Percentiles rank a stretch among this genome's conserved stretches.
Conservation (phyloP, 495 filamentous ascomycete species). For the Penicillium goetzii region DNA sequence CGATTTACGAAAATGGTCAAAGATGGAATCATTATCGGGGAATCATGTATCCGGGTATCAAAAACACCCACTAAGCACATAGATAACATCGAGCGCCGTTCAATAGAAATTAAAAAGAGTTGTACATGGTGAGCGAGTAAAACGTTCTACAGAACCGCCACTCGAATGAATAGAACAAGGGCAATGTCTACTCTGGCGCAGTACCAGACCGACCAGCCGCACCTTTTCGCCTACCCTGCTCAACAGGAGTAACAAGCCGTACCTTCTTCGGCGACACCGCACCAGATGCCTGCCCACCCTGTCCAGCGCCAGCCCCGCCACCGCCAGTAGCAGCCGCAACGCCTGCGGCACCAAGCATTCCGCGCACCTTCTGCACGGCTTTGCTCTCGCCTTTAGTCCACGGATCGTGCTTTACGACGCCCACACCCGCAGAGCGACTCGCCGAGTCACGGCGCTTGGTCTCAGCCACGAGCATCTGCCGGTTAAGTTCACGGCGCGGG, state of each 20-base stretch:
- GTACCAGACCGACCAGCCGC: constrained; percentile 31
- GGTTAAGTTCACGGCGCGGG: constrained; percentile 54
- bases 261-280: constrained; percentile 51
- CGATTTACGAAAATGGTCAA: not conserved
- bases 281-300: constrained; percentile 29
- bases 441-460: constrained; percentile 45
- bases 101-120: not conserved
- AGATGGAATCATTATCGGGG: not conserved
- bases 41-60: constrained; percentile 6
- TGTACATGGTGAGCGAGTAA: not conserved
- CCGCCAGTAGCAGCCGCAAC: constrained; percentile 30
- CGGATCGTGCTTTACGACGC: constrained; percentile 48
- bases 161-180: not conserved
- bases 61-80: constrained; percentile 6
- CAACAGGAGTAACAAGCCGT: constrained; percentile 47
- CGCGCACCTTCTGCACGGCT: constrained; percentile 52
- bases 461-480: constrained; percentile 37
- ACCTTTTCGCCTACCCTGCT: constrained; percentile 40
- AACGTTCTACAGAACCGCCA: not conserved
- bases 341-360: constrained; percentile 46
- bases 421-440: constrained; percentile 39
- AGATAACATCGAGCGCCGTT: not conserved
- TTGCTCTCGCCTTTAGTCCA: constrained; percentile 50
- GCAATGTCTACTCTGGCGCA: constrained; percentile 7
- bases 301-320: constrained; percentile 27